A percentile compares a stretch with the other conserved stretches of the same genome.
phyloP scores from a whole-genome alignment of 2,329 filamentous ascomycete genomes.

The Fusarium miscanthi region DNA sequence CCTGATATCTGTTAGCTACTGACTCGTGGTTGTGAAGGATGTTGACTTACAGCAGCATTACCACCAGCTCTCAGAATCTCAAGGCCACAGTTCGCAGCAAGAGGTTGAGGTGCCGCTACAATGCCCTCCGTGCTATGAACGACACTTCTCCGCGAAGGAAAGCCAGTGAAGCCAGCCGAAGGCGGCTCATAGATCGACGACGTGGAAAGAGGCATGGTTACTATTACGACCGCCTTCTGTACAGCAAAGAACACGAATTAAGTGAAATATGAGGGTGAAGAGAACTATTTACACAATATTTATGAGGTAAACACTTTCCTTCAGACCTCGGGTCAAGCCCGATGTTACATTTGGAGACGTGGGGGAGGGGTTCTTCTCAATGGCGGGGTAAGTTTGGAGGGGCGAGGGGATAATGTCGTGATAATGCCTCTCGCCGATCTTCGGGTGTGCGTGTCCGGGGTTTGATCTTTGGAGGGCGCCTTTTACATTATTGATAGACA shows the following conservation, averaged over 20 bases:
- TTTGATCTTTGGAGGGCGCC: conserved; percentile 17
- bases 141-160: conserved; percentile 85
- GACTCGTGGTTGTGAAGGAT: rapidly evolving
- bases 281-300: conserved; percentile 2
- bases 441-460: conserved; percentile 6
- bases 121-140: conserved; percentile 95
- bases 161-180: conserved; percentile 67
- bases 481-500: neutral
- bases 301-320: neutral
- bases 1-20: conserved; percentile 60
- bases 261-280: neutral
- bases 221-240: too few relatives aligned
- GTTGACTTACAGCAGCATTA: conserved; percentile 79
- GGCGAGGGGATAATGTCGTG: conserved; percentile 27
- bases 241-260: too few relatives aligned
- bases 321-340: conserved; percentile 20
- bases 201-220: conserved; percentile 60
- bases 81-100: conserved; percentile 89
- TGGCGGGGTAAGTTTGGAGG: conserved; percentile 35
- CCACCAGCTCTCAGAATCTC: conserved; percentile 87
- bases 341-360: conserved; percentile 12
- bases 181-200: conserved; percentile 59
- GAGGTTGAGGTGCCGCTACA: conserved; percentile 87
- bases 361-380: conserved; percentile 14
- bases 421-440: conserved; percentile 36